Conservation (phyloP, 2,329 filamentous ascomycete genomes). For the Hysterium pulicare region DNA sequence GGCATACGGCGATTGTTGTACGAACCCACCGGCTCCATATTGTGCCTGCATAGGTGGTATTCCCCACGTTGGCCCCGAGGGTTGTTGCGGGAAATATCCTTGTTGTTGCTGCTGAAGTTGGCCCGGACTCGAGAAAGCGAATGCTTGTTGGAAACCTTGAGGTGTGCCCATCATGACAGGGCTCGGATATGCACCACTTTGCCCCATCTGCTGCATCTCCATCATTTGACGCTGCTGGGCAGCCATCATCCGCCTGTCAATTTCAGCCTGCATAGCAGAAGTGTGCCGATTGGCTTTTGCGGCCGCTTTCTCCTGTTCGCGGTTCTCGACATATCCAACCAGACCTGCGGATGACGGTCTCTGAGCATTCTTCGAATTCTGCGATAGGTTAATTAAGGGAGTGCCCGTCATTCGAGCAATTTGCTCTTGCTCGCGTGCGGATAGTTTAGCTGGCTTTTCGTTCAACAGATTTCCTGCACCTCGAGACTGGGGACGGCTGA, state of each 20-base stretch:
- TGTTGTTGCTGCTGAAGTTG: conserved; percentile 29
- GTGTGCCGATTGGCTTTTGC: conserved; percentile 31
- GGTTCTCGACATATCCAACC: conserved; percentile 73
- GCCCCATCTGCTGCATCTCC: conserved; percentile 20
- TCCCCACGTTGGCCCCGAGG: conserved; percentile 17
- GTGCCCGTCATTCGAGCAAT: conserved; percentile 78
- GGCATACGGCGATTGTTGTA: conserved; percentile 16
- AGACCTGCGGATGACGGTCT: conserved; percentile 53
- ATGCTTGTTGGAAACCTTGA: conserved; percentile 5
- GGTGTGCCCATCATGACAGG: conserved; percentile 22
- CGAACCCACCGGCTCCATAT: conserved; percentile 16
- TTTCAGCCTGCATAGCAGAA: conserved; percentile 33
- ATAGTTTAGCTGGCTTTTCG: conserved; percentile 61
- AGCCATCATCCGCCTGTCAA: conserved; percentile 32
- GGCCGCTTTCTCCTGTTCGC: conserved; percentile 67
- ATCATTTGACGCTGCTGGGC: conserved; percentile 30
- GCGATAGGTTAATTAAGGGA: conserved; percentile 67
- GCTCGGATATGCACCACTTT: conserved; percentile 15
- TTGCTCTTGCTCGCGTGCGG: conserved; percentile 83
- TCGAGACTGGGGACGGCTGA: conserved; percentile 53
- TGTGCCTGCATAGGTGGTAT: conserved; percentile 18
- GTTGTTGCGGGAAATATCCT: conserved; percentile 11
- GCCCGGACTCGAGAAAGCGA: conserved; percentile 25
- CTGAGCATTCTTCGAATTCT: conserved; percentile 41
- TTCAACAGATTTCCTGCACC: conserved; percentile 54